Base-by-base conservation (phyloP, 345 rosid species). In the Zanthoxylum bungeanum region DNA sequence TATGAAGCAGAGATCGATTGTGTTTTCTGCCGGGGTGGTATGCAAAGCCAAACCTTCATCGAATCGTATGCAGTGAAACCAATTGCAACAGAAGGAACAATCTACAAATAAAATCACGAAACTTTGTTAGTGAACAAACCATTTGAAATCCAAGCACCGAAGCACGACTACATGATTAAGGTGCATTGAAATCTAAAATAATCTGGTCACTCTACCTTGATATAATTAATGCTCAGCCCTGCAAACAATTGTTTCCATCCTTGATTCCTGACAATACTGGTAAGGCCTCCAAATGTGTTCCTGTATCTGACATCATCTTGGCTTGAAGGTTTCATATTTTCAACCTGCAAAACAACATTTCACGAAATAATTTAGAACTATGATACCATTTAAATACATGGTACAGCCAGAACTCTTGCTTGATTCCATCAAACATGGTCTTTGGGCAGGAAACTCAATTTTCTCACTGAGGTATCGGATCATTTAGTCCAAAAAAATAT, bases 221-320 rank as follows among this genome's bases (percentile, higher is more conserved):
- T 85, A 78, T 95, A 95, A 78, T 95, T 95, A 72, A 90, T 90
- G 86, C 98, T 95, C 66, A 95, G 77, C 60, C 99, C 99, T 9
- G 99, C 97, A 84, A 95, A 95, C 75, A 95, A 72, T 84, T 95
- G 99, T 71, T 78, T 86, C 95, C 95, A 95, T 39, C 99, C 99
- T 76, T 95, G 99, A 70, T 76, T 90, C 62, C 84, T 80, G 65
- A 76, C 83, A 44, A 92, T 90, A 24, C 86, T 78, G 49, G 80
- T 80, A 58, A 94, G 92, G 51, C 97, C 97, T 9, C 90, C 89
- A 70, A 75, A 66, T 4, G 98, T 84, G 90, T 84, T 91, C 76
- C 75, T 84, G 83, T 85, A 92, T 73, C 85, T 85, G 39, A 76
- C 74, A 69, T 81, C 76, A 76, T 85, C 87, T 21, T 82, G 79